phyloP scores from a whole-genome alignment of 192 early-diverging fungal species.

The Lobosporangium transversale region DNA sequence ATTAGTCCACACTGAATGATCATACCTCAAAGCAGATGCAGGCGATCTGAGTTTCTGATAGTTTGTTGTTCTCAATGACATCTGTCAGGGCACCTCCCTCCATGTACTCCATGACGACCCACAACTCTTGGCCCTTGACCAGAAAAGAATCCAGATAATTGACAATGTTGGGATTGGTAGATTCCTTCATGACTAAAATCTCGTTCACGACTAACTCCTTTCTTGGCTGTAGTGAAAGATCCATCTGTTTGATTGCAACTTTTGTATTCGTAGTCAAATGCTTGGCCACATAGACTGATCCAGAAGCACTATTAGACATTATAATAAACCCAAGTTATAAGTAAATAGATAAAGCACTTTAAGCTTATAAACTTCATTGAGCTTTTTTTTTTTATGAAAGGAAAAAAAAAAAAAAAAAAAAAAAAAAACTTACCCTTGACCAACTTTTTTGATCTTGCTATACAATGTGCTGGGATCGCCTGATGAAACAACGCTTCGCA shows the following conservation, averaged over 20 bases:
- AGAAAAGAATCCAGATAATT: slow-evolving; percentile 96
- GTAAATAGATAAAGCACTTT: neutral
- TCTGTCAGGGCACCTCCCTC: slow-evolving; percentile 98
- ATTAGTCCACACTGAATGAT: too few species aligned
- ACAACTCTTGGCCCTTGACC: slow-evolving; percentile 85
- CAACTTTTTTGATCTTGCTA: slow-evolving; percentile 95
- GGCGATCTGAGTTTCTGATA: slow-evolving; percentile 95
- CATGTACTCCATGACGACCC: slow-evolving; percentile 99
- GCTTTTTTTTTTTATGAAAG: too few species aligned
- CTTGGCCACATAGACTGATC: slow-evolving; percentile 96
- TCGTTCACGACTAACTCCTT: slow-evolving; percentile 95
- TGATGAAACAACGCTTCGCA: slow-evolving; percentile 89
- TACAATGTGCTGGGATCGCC: slow-evolving; percentile 93
- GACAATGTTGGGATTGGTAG: slow-evolving; percentile 95
- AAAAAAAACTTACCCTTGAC: slow-evolving; percentile 80
- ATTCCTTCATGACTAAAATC: slow-evolving; percentile 95
- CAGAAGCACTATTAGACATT: slow-evolving; percentile 81
- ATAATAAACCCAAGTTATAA: too few species aligned
- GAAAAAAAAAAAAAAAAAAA: neutral
- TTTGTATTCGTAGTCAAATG: slow-evolving; percentile 75
- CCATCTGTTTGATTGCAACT: slow-evolving; percentile 97
- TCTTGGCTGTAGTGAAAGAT: slow-evolving; percentile 84
- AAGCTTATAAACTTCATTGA: neutral
- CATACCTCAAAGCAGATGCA: slow-evolving; percentile 89
- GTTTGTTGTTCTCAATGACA: slow-evolving; percentile 93